Evolutionary conservation across 208 protist genomes (phyloP).

Genomic region (Leishmania mexicana): DNA sequence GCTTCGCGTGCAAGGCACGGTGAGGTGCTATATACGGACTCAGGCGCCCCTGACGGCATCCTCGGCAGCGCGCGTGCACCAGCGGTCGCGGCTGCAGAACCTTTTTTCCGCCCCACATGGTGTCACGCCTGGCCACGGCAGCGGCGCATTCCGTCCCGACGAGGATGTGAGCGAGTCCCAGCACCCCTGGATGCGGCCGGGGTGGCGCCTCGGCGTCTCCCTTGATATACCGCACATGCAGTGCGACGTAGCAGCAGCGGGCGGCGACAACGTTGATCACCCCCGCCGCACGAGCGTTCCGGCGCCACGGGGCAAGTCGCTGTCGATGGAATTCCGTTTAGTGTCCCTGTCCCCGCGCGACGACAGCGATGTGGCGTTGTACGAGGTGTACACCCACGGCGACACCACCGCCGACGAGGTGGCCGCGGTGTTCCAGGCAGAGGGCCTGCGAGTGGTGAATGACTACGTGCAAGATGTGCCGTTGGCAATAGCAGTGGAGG

Average conservation of each 20-base stretch:
- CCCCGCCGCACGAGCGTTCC: neutral
- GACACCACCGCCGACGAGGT: constrained; percentile 69
- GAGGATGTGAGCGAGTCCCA: neutral
- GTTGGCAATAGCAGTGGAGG: constrained; percentile 44
- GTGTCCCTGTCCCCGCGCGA: constrained; percentile 36
- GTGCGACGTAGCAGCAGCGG: neutral
- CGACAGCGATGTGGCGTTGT: constrained; percentile 53
- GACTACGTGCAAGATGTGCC: constrained; percentile 66
- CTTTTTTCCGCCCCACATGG: constrained; percentile 6
- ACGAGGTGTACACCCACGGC: constrained; percentile 57
- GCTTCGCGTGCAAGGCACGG: constrained; percentile 26
- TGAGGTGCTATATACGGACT: constrained; percentile 15
- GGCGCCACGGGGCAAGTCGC: constrained; percentile 16
- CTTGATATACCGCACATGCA: constrained; percentile 30
- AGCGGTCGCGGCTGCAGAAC: constrained; percentile 15
- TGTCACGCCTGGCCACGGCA: neutral
- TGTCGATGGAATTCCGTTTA: constrained; percentile 42
- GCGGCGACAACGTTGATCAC: neutral
- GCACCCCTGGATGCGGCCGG: constrained; percentile 40
- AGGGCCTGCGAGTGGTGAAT: constrained; percentile 65
- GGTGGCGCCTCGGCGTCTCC: constrained; percentile 30
- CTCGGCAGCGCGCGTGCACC: constrained; percentile 20
- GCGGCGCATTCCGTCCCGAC: neutral
- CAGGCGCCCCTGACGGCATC: constrained; percentile 23
- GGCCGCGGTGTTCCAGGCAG: constrained; percentile 53